Percentiles rank a stretch among this genome's conserved stretches.
Conservation (phyloP, 2,329 filamentous ascomycete species). For the Fusarium euwallaceae region DNA sequence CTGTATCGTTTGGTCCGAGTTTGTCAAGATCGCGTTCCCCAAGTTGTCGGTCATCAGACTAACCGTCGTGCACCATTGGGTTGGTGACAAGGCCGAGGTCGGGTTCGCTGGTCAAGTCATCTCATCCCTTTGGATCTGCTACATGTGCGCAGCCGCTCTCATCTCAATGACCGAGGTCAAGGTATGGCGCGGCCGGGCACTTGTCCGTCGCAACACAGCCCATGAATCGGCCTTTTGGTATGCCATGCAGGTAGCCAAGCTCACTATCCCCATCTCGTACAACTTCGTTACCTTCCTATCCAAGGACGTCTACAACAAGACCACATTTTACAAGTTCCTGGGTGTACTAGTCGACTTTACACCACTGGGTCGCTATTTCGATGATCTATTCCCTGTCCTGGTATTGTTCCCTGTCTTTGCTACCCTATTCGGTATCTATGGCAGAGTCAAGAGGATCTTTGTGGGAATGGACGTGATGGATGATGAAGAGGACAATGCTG, state of each 20-base stretch:
- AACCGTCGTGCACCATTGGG: conserved; percentile 81
- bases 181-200: conserved; percentile 95
- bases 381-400: conserved; percentile 88
- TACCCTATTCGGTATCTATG: conserved; percentile 90
- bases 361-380: conserved; percentile 84
- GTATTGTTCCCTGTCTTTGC: conserved; percentile 88
- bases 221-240: conserved; percentile 97
- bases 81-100: conserved; percentile 78
- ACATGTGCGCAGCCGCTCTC: conserved; percentile 94
- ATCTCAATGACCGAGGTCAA: conserved; percentile 92
- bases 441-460: conserved; percentile 82
- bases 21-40: conserved; percentile 85
- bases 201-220: conserved; percentile 92
- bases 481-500: conserved; percentile 75
- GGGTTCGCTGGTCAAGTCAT: conserved; percentile 89
- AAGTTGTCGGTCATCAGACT: conserved; percentile 78
- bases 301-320: conserved; percentile 77
- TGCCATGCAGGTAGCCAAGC: conserved; percentile 88
- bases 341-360: conserved; percentile 88
- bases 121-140: conserved; percentile 89
- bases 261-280: conserved; percentile 93
- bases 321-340: conserved; percentile 89
- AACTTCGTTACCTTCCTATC: conserved; percentile 96
- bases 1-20: conserved; percentile 92
- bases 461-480: conserved; percentile 82